Evolutionary conservation across 192 early-diverging fungal species (phyloP), one percentile per base, ranked within the genome.

Genomic region (Jimgerdemannia lactiflua): DNA sequence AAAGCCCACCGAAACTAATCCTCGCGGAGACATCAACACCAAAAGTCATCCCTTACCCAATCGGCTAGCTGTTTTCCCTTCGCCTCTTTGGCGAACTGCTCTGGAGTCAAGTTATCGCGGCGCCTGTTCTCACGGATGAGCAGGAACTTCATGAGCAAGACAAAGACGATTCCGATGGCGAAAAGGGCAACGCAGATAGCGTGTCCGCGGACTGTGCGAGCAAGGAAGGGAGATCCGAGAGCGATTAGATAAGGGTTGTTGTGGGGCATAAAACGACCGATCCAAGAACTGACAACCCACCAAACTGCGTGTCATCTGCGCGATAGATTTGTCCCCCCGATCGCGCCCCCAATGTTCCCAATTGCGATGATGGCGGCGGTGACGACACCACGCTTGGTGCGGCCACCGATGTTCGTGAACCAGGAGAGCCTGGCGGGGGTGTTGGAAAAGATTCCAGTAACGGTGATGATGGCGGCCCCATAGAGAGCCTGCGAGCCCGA

Each of bases 281-380:
- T 6, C 14, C 6, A 59, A 59, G 6, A 59, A 59, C 6, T 10
- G 49, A 6, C 49, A 14, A 0, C 67, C 65, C 64, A 70, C 89
- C 93, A 54, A 85, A 75, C 19, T 87, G 87, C 0, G 83, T 89
- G 40, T 92, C 92, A 3, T 82, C 74, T 19, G 81, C 71, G 70
- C 91, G 87, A 82, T 93, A 95, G 4, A 95, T 89, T 67, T 93
- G 92, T 2, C 91, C 90, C n/a, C 65, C 88, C 91, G 42, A 95
- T 86, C 14, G 88, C 87, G 42, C 92, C 93, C 80, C 91, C 91
- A 73, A 91, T 82, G 77, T 95, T 93, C 43, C 90, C 92, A 73
- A 90, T 85, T 3, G 85, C 86, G 70, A 91, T 89, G 63, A 91
- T 83, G 69, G 90, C 83, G 66, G 91, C 92, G 9, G 86, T 82